Evolutionary conservation across 2,329 filamentous ascomycete genomes (phyloP).

Genomic region (Trichothecium sympodiale): DNA sequence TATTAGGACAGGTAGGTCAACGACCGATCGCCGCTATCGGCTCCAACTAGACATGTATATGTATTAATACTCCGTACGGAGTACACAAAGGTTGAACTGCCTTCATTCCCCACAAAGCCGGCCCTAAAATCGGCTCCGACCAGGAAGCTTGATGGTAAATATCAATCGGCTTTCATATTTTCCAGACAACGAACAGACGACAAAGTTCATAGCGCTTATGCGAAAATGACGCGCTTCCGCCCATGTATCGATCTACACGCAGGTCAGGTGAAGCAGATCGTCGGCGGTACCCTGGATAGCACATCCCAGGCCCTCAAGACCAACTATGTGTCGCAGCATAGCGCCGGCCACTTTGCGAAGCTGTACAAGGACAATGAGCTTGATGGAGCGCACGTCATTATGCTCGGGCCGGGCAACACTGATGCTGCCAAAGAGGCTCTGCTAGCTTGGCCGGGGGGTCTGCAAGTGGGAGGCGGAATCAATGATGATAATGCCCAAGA

Average conservation of each 20-base stretch:
- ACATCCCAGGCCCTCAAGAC: constrained; percentile 61
- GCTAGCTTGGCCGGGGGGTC: constrained; percentile 61
- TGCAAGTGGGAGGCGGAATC: constrained; percentile 94
- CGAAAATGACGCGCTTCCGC: constrained; percentile 79
- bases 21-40: too few relatives aligned
- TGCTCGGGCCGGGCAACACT: constrained; percentile 84
- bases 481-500: constrained; percentile 69
- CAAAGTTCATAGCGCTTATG: too few relatives aligned
- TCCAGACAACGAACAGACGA: too few relatives aligned
- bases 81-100: too few relatives aligned
- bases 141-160: too few relatives aligned
- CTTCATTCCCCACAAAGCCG: too few relatives aligned
- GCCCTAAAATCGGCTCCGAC: too few relatives aligned
- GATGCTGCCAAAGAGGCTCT: constrained; percentile 70
- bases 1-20: too few relatives aligned
- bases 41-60: too few relatives aligned
- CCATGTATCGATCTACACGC: constrained; percentile 96
- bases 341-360: constrained; percentile 68
- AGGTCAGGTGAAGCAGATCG: constrained; percentile 97
- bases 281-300: constrained; percentile 80
- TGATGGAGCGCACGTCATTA: constrained; percentile 83
- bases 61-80: too few relatives aligned
- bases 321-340: constrained; percentile 81
- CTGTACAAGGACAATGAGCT: constrained; percentile 70
- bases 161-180: too few relatives aligned